phyloP scores from a whole-genome alignment of 2,329 filamentous ascomycete species.

The Fusarium sp. region DNA sequence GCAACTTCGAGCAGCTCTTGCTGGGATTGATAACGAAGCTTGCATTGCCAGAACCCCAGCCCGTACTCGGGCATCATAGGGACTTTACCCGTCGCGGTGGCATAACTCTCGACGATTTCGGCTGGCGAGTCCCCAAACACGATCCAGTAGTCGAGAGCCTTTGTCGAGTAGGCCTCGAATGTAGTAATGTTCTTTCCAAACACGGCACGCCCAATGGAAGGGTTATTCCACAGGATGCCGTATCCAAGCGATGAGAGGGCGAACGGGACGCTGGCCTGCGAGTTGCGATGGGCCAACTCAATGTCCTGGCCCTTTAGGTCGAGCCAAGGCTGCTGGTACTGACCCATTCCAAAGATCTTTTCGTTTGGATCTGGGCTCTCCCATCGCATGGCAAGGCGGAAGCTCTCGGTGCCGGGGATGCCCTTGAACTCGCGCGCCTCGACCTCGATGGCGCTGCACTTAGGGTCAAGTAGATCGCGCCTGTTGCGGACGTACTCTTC shows the following conservation, averaged over 20 bases:
- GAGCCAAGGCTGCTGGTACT: constrained; percentile 73
- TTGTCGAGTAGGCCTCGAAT: constrained; percentile 71
- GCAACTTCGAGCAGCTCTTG: constrained; percentile 72
- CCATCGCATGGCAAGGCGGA: constrained; percentile 69
- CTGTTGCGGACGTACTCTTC: not conserved
- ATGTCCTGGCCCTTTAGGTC: constrained; percentile 72
- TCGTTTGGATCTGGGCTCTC: constrained; percentile 67
- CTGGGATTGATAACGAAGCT: constrained; percentile 74
- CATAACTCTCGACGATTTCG: constrained; percentile 69
- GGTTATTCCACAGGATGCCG: constrained; percentile 76
- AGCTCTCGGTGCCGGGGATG: constrained; percentile 61
- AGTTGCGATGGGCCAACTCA: constrained; percentile 75
- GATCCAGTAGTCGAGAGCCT: constrained; percentile 72
- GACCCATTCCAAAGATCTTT: constrained; percentile 76
- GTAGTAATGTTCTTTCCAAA: constrained; percentile 71
- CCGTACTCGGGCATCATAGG: constrained; percentile 78
- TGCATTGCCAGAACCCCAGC: constrained; percentile 77
- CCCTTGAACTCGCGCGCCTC: constrained; percentile 70
- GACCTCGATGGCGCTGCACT: constrained; percentile 68
- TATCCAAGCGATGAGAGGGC: constrained; percentile 70
- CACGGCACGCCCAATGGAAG: constrained; percentile 69
- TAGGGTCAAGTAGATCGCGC: constrained; percentile 64
- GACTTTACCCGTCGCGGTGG: constrained; percentile 66
- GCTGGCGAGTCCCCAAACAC: constrained; percentile 67
- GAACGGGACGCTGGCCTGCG: constrained; percentile 74